Base-by-base conservation (phyloP, 2,329 filamentous ascomycete species). In the Epichloe amarillans region DNA sequence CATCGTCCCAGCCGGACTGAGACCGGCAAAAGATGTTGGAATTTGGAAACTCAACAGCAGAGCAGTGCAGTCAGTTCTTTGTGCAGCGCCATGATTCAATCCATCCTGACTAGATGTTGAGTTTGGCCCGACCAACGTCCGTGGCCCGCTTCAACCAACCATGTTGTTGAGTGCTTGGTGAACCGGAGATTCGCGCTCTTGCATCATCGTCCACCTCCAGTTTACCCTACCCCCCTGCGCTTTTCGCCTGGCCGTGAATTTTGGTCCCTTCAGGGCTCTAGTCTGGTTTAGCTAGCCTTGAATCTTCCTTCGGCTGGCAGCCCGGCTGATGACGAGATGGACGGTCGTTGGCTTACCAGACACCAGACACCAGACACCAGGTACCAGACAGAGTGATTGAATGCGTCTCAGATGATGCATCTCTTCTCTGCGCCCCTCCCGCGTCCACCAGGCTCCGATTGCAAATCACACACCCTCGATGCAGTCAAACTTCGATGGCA, bases 371-470 rank as follows among this genome's bases (percentile, higher is more conserved):
- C 26, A 30, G 26, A 30, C 26, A 30, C 8, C 26, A 30, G 26
- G 8, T 8, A 30, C 8, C 26, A 30, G 8, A 30, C 14, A 26
- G 19, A 26, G 15, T 12, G 17, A 12, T 17, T 30, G 49, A 30
- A 6, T 19, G 33, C 46, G 45, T 49, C 46, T 35, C 35, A 19
- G 46, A 49, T 52, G 50, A 49, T 52, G 50, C 40, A 46, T 46
- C 42, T 41, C 43, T 30, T 50, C 12, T 12, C n/a, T 23, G 26
- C 17, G 45, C 23, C 48, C 45, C 51, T 40, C 51, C 35, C 40
- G 14, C 33, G n/a, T n/a, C 15, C 47, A 42, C 26, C 47, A 37
- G 19, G 10, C 19, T 12, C 12, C 41, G 21, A 19, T 30, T 44
- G 41, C 41, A 44, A 44, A 44, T 23, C 23, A 19, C 44, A 45